phyloP scores from a whole-genome alignment of 805 yeast genomes.

The Wickerhamomyces tratensis region DNA sequence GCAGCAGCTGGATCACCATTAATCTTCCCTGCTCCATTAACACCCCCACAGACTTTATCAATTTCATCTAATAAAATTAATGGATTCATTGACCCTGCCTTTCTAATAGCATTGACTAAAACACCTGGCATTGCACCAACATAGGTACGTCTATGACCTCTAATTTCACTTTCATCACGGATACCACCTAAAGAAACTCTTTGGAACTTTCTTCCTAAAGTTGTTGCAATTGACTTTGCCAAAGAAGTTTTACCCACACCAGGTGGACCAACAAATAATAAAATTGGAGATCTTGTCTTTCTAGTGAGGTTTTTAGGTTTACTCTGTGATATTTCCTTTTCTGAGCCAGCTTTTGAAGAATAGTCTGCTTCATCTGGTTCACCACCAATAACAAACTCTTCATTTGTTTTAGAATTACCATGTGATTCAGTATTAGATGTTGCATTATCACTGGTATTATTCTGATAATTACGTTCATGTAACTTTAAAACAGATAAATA shows the following conservation, averaged over 20 bases:
- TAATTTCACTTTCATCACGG: slow-evolving; percentile 79
- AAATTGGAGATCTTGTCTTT: slow-evolving; percentile 51
- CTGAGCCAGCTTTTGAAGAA: not conserved
- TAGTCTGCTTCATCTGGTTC: not conserved
- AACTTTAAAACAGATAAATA: slow-evolving; percentile 72
- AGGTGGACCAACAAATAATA: slow-evolving; percentile 84
- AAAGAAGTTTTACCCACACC: slow-evolving; percentile 90
- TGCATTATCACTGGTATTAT: not conserved
- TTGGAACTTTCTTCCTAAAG: slow-evolving; percentile 67
- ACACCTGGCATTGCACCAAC: slow-evolving; percentile 92
- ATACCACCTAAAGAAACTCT: slow-evolving; percentile 81
- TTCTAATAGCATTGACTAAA: slow-evolving; percentile 65
- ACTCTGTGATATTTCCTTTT: slow-evolving; percentile 2
- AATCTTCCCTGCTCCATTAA: slow-evolving; percentile 28
- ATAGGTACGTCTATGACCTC: slow-evolving; percentile 87
- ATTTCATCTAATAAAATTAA: slow-evolving; percentile 78
- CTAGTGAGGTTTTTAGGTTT: not conserved
- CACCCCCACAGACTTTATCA: slow-evolving; percentile 63
- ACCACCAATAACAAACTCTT: not conserved
- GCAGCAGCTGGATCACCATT: slow-evolving; percentile 92
- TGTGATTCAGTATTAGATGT: not conserved
- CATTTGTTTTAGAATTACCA: slow-evolving; percentile 1
- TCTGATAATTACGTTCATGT: slow-evolving; percentile 14
- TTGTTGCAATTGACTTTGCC: slow-evolving; percentile 71
- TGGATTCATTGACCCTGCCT: slow-evolving; percentile 72